Evolutionary conservation across 1,284 basidiomycete species (phyloP).

Genomic region (Clitocybe nebularis): DNA sequence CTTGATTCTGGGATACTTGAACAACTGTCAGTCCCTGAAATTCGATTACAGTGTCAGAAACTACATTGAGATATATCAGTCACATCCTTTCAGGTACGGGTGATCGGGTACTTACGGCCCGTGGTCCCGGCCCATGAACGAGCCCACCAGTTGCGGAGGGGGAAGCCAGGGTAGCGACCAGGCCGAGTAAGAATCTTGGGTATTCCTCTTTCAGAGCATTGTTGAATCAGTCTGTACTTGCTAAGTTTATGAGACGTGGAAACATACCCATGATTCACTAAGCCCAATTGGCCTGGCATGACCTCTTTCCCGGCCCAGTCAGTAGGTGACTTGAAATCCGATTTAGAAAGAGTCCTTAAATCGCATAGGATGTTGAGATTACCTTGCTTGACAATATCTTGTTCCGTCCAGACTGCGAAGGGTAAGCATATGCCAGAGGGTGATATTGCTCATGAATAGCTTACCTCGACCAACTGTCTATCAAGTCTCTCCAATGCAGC

Average conservation of each 20-base stretch:
- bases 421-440: too few relatives aligned
- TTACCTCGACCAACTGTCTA: constrained; percentile 47
- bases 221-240: background rate
- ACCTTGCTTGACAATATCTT: constrained; percentile 48
- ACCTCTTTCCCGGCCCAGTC: constrained; percentile 71
- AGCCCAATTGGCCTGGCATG: constrained; percentile 58
- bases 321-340: constrained; percentile 42
- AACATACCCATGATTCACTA: constrained; percentile 62
- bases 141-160: constrained; percentile 80
- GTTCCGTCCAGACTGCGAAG: constrained; percentile 46
- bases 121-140: constrained; percentile 61
- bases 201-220: constrained; percentile 42
- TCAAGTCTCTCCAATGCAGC: constrained; percentile 66
- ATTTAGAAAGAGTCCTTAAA: constrained; percentile 1
- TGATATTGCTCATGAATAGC: too few relatives aligned
- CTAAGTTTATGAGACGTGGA: background rate
- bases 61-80: constrained; percentile 28
- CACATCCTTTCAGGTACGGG: background rate
- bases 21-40: constrained; percentile 75
- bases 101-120: constrained; percentile 46
- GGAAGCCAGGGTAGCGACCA: constrained; percentile 72
- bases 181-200: constrained; percentile 69
- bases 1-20: constrained; percentile 77
- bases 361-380: background rate
- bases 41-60: constrained; percentile 75